Conservation (phyloP, 768 basidiomycete species). For the Melanogaster broomeanus region DNA sequence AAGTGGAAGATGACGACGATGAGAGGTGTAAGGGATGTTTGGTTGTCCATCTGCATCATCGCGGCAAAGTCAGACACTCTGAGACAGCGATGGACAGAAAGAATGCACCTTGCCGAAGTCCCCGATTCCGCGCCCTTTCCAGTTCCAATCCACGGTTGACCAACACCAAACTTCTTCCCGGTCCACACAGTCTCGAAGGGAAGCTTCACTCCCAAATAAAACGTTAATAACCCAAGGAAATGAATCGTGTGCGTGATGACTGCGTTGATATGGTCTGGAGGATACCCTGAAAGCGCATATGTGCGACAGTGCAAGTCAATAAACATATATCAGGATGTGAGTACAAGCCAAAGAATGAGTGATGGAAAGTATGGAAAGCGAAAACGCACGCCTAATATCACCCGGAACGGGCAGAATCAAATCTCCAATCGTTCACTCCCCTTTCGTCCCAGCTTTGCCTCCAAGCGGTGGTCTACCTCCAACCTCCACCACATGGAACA, state of each 20-base stretch:
- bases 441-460: constrained; percentile 72
- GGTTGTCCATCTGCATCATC: constrained; percentile 54
- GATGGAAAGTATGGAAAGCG: neutral
- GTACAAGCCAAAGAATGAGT: neutral
- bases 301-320: neutral
- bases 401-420: constrained; percentile 81
- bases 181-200: constrained; percentile 80
- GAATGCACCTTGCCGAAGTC: constrained; percentile 66
- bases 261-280: constrained; percentile 85
- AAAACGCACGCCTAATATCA: constrained; percentile 68
- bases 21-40: constrained; percentile 71
- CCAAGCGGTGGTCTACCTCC: constrained; percentile 77
- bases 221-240: constrained; percentile 74
- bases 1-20: constrained; percentile 37
- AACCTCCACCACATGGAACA: constrained; percentile 81
- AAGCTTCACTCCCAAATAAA: constrained; percentile 82
- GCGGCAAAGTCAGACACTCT: neutral
- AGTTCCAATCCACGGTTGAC: constrained; percentile 77
- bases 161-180: constrained; percentile 69
- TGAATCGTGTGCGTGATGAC: constrained; percentile 83
- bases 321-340: neutral
- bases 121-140: constrained; percentile 65
- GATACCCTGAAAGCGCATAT: constrained; percentile 54
- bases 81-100: neutral
- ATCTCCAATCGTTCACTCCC: constrained; percentile 85